Evolutionary conservation across 139 green algal genomes (phyloP).

Genomic region (Coelastrella sp.): DNA sequence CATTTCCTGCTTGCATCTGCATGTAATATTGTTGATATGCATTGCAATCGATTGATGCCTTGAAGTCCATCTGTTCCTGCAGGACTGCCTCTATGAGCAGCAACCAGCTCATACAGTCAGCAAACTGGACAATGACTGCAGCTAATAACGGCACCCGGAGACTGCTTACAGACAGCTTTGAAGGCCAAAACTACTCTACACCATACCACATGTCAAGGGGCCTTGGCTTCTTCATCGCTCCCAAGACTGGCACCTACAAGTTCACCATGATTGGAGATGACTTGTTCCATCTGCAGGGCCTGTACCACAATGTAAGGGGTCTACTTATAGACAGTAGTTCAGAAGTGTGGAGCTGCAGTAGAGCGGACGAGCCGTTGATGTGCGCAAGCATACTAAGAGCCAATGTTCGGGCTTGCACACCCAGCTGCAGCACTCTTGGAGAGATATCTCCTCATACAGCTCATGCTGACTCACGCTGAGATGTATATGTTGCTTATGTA

Average conservation of each 20-base stretch:
- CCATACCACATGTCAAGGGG: background rate
- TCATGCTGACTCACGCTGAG: too few relatives aligned
- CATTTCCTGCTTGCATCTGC: too few relatives aligned
- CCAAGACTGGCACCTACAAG: background rate
- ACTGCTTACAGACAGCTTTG: slow-evolving; percentile 10
- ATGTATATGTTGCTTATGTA: too few relatives aligned
- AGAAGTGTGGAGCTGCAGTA: background rate
- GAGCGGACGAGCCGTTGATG: background rate
- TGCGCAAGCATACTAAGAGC: background rate
- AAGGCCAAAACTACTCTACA: background rate
- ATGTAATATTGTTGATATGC: too few relatives aligned
- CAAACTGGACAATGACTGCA: background rate
- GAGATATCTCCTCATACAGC: too few relatives aligned
- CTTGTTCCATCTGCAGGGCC: background rate
- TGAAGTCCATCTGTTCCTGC: too few relatives aligned
- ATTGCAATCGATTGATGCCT: too few relatives aligned
- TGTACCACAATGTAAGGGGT: slow-evolving; percentile 21
- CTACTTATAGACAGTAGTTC: background rate
- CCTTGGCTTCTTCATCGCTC: slow-evolving; percentile 1
- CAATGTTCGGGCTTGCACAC: background rate
- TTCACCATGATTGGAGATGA: slow-evolving; percentile 33
- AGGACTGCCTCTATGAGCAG: background rate
- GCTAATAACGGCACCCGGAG: background rate
- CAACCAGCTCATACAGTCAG: background rate
- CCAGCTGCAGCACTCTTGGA: too few relatives aligned